Percentiles rank a stretch among this genome's conserved stretches.
Evolutionary conservation across 495 filamentous ascomycete genomes (phyloP).

Genomic region (Talaromyces ruber): DNA sequence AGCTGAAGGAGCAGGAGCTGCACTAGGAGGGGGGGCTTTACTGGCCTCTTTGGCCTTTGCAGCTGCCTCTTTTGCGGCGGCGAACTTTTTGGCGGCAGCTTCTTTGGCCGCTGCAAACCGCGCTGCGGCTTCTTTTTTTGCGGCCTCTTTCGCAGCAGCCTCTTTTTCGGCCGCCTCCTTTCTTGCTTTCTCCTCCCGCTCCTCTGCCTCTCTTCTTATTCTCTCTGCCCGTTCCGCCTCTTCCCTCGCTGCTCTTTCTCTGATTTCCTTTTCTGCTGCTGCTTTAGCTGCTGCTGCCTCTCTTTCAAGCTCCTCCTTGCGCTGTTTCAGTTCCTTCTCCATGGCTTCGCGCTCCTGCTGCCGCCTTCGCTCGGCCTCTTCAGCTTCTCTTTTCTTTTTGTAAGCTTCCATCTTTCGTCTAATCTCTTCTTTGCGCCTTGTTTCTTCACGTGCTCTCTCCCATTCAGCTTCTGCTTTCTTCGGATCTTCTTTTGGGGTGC

Average conservation of each 20-base stretch:
- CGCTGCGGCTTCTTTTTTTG: conserved; percentile 25
- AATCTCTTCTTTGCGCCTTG: conserved; percentile 31
- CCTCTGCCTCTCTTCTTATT: conserved; percentile 22
- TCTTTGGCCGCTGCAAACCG: conserved; percentile 16
- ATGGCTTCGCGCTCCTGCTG: conserved; percentile 41
- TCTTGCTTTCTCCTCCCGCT: conserved; percentile 21
- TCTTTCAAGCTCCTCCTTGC: conserved; percentile 40
- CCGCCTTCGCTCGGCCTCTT: conserved; percentile 35
- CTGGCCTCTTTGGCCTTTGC: conserved; percentile 11
- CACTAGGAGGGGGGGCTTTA: conserved; percentile 12
- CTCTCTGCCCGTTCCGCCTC: conserved; percentile 19
- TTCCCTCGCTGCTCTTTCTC: conserved; percentile 28
- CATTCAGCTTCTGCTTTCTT: conserved; percentile 6
- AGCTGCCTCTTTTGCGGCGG: conserved; percentile 30
- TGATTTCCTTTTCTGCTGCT: conserved; percentile 34
- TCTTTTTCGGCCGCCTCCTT: conserved; percentile 27
- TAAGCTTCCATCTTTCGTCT: conserved; percentile 57
- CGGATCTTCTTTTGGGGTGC: conserved; percentile 17
- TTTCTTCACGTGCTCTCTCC: conserved; percentile 11
- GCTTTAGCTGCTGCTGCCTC: conserved; percentile 38
- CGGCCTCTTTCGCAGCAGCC: conserved; percentile 29
- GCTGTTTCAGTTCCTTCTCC: conserved; percentile 39
- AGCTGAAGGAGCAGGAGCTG: conserved; percentile 13
- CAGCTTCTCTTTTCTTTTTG: conserved; percentile 42
- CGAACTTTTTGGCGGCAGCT: conserved; percentile 33